Conservation (phyloP, 2,329 filamentous ascomycete species). For the Monosporascus ibericus region DNA sequence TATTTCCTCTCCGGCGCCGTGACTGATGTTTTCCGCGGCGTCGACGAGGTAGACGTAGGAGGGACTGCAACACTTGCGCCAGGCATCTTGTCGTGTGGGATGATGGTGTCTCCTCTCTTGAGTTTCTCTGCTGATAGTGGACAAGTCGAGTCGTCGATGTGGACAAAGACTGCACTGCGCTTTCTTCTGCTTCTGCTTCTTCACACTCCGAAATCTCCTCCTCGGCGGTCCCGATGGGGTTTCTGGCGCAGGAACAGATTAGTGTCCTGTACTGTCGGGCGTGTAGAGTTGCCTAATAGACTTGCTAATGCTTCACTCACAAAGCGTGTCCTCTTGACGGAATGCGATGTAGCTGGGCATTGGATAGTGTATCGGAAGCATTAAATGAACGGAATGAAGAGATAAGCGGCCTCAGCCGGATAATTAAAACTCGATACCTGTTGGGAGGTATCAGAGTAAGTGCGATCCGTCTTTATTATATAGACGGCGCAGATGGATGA, state of each 20-base stretch:
- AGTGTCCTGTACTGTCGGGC: background rate
- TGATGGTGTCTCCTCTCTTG: constrained; percentile 10
- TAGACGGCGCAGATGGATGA: background rate
- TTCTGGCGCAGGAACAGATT: background rate
- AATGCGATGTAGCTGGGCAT: constrained; percentile 1
- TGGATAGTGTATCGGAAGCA: background rate
- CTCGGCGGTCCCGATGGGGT: background rate
- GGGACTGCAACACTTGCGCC: constrained; percentile 62
- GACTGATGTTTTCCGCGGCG: constrained; percentile 68
- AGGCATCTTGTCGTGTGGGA: constrained; percentile 52
- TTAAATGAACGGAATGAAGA: background rate
- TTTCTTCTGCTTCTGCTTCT: background rate
- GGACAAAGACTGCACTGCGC: background rate
- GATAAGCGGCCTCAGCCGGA: background rate
- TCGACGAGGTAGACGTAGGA: constrained; percentile 56
- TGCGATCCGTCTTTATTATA: background rate
- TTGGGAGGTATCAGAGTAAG: background rate
- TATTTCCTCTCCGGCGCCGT: constrained; percentile 90
- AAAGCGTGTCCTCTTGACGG: constrained; percentile 1
- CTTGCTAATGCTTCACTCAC: background rate
- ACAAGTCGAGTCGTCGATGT: background rate
- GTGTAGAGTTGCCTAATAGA: background rate
- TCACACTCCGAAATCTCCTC: background rate
- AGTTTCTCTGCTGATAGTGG: background rate
- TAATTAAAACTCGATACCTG: constrained; percentile 1